Evolutionary conservation across 331 rosid species (phyloP).

Genomic region (Rosa hybrid): DNA sequence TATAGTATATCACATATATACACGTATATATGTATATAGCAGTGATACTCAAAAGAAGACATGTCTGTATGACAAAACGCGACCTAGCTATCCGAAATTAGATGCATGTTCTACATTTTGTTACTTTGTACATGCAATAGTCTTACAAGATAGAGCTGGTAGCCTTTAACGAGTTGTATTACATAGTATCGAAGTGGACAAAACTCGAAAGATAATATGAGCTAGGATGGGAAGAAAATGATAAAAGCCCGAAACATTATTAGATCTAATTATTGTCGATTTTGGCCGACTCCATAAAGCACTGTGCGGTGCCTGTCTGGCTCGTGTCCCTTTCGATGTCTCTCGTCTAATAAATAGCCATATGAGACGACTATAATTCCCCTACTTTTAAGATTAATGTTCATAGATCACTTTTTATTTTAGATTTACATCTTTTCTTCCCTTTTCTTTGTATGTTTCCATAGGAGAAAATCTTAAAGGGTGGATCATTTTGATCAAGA

Average conservation of each 20-base stretch:
- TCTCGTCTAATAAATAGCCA: slow-evolving; percentile 44
- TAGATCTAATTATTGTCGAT: slow-evolving; percentile 48
- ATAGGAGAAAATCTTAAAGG: too few species aligned
- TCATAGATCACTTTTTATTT: too few species aligned
- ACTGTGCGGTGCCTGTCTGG: slow-evolving; percentile 44
- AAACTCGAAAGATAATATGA: slow-evolving; percentile 16
- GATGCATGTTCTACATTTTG: slow-evolving; percentile 4
- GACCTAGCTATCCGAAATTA: neutral
- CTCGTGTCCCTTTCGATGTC: slow-evolving; percentile 69
- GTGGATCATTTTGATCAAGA: too few species aligned
- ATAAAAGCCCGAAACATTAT: slow-evolving; percentile 32
- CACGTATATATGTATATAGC: neutral
- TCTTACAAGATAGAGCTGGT: slow-evolving; percentile 8
- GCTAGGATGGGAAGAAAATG: slow-evolving; percentile 18
- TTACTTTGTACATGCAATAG: slow-evolving; percentile 13
- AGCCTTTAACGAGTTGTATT: neutral
- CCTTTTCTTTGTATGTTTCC: too few species aligned
- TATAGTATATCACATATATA: too few species aligned
- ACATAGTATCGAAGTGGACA: slow-evolving; percentile 40
- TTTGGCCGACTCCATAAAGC: slow-evolving; percentile 38
- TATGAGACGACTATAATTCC: slow-evolving; percentile 17
- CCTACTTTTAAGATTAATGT: too few species aligned
- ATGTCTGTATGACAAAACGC: neutral
- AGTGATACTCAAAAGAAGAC: neutral
- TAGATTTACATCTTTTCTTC: too few species aligned